A percentile compares a stretch with the other conserved stretches of the same genome.
These are phyloP conservation scores for Magnaporthiopsis rhizophila DNA, from an alignment of 2,329 filamentous ascomycete genomes.

Conservation along the genomic window DNA sequence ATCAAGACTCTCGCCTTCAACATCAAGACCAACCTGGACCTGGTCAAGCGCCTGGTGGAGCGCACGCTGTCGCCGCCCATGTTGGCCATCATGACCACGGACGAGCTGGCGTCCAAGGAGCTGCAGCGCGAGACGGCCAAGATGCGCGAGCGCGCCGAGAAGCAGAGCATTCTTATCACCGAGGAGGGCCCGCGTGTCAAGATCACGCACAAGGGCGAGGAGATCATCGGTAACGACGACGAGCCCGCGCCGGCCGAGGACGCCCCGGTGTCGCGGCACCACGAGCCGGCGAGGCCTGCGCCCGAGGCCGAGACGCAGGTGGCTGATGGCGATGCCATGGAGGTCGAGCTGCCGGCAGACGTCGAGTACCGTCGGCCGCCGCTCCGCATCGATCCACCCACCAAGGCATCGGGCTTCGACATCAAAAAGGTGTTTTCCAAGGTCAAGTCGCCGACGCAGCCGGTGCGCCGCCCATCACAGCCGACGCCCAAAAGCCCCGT, in stretches of 20 bases:
- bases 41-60: slow-evolving; percentile 68
- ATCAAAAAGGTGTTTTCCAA: slow-evolving; percentile 80
- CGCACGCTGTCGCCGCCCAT: slow-evolving; percentile 63
- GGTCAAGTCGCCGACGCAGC: slow-evolving; percentile 61
- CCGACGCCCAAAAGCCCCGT: slow-evolving; percentile 46
- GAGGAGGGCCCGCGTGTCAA: slow-evolving; percentile 72
- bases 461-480: slow-evolving; percentile 40
- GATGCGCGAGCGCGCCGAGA: slow-evolving; percentile 70
- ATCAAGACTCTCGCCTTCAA: slow-evolving; percentile 76
- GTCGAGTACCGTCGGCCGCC: slow-evolving; percentile 16
- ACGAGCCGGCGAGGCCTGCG: neutral
- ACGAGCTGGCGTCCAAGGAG: slow-evolving; percentile 89
- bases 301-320: slow-evolving; percentile 6
- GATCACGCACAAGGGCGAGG: slow-evolving; percentile 91
- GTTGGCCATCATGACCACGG: slow-evolving; percentile 78
- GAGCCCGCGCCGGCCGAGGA: slow-evolving; percentile 32
- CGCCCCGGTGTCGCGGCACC: neutral
- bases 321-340: slow-evolving; percentile 2
- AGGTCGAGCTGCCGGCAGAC: slow-evolving; percentile 19
- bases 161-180: slow-evolving; percentile 76
- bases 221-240: slow-evolving; percentile 63
- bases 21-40: slow-evolving; percentile 76
- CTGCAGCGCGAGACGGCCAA: slow-evolving; percentile 69
- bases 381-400: slow-evolving; percentile 40
- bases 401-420: slow-evolving; percentile 58